Percentiles rank a stretch among this genome's conserved stretches.
Evolutionary conservation across 2,329 filamentous ascomycete genomes (phyloP).

Genomic region (Hypomyces rosellus): DNA sequence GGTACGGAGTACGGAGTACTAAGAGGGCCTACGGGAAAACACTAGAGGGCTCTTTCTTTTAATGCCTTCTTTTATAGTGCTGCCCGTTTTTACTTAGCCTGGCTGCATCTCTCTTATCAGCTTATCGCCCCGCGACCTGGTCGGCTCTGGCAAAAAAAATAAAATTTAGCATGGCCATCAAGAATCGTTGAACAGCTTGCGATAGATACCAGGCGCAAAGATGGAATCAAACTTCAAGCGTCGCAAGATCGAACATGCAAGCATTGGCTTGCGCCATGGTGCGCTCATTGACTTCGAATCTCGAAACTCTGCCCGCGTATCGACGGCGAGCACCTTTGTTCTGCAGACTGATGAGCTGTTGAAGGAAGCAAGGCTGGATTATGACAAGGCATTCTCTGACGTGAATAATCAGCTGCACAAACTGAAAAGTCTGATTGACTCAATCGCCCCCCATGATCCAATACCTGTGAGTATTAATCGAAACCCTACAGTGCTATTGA

Average conservation of each 20-base stretch:
- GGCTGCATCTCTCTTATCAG: neutral
- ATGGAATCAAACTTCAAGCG: conserved; percentile 46
- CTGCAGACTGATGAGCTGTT: conserved; percentile 55
- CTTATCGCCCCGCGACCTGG: neutral
- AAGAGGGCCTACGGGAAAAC: no score
- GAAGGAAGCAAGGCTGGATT: conserved; percentile 48
- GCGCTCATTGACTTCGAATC: conserved; percentile 36
- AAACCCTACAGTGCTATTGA: neutral
- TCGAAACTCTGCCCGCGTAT: conserved; percentile 32
- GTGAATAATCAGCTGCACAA: conserved; percentile 44
- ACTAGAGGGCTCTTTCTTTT: no score
- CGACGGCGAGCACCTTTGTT: conserved; percentile 49
- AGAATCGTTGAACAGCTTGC: conserved; percentile 1
- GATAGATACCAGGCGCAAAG: conserved; percentile 6
- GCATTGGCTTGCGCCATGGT: conserved; percentile 27
- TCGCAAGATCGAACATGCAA: conserved; percentile 40
- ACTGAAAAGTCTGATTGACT: conserved; percentile 48
- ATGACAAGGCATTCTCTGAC: conserved; percentile 40
- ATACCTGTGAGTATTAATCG: neutral
- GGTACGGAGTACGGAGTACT: no score
- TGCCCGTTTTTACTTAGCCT: neutral
- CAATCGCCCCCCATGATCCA: conserved; percentile 41
- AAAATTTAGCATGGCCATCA: neutral
- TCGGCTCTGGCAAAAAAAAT: conserved; percentile 3
- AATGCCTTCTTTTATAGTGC: neutral